Evolutionary conservation across 495 filamentous ascomycete genomes (phyloP).

Genomic region (Hyaloscypha bicolor): DNA sequence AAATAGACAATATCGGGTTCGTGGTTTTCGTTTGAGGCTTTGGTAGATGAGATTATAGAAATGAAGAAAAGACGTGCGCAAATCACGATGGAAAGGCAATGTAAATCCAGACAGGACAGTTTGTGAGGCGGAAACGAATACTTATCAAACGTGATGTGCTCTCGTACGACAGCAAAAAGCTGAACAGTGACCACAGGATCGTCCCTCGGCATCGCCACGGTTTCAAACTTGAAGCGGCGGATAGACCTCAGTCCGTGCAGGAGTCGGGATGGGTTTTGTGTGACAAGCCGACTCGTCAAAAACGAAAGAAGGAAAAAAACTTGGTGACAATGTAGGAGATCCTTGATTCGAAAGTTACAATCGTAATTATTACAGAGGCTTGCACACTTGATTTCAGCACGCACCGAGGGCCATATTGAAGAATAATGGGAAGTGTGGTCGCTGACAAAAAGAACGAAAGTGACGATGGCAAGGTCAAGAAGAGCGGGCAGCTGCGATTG

Average conservation of each 20-base stretch:
- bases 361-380: too few species aligned
- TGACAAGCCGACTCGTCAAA: too few species aligned
- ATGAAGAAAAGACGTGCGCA: too few species aligned
- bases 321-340: too few species aligned
- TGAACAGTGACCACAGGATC: neutral
- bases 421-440: too few species aligned
- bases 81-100: neutral
- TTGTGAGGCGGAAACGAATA: neutral
- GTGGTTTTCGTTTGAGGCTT: neutral
- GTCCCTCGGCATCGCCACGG: neutral
- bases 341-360: too few species aligned
- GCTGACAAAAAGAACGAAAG: too few species aligned
- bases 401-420: too few species aligned
- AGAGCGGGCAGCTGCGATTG: too few species aligned
- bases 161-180: neutral
- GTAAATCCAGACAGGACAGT: neutral
- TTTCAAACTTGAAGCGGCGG: neutral
- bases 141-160: neutral
- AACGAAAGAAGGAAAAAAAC: too few species aligned
- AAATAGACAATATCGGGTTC: neutral
- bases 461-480: neutral
- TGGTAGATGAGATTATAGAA: neutral
- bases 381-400: too few species aligned
- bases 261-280: too few species aligned
- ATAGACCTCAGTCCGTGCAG: neutral